Evolutionary conservation across 169 alveolate species (phyloP).

Genomic region (Plasmodium cynomolgi): DNA sequence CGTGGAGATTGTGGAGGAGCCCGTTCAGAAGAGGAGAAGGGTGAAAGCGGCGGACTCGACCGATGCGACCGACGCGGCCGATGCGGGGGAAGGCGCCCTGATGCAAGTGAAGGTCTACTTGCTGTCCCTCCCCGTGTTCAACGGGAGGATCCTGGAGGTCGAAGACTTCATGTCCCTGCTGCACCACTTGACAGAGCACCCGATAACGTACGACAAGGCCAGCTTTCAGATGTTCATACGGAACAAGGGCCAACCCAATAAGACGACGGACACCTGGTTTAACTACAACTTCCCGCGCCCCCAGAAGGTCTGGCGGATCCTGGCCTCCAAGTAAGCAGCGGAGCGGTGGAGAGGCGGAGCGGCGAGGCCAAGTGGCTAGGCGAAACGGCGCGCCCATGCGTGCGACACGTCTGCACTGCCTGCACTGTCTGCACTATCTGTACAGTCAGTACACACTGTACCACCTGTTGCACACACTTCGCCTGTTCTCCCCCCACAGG

Average conservation of each 20-base stretch:
- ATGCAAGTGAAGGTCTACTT: conserved; percentile 70
- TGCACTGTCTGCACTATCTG: too few relatives aligned
- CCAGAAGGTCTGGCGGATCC: conserved; percentile 73
- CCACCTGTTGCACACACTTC: neutral
- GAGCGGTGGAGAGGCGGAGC: neutral
- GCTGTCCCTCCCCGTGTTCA: conserved; percentile 76
- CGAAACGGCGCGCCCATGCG: neutral
- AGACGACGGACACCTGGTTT: conserved; percentile 47
- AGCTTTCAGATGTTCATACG: neutral
- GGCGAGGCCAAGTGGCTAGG: neutral
- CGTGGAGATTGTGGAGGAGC: conserved; percentile 67
- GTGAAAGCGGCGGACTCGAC: neutral
- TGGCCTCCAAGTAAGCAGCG: conserved; percentile 72
- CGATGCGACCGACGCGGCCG: neutral
- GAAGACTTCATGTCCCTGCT: conserved; percentile 68
- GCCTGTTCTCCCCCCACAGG: conserved; percentile 73
- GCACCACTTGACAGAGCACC: conserved; percentile 46
- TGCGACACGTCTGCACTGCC: neutral
- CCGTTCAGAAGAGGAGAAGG: conserved; percentile 27
- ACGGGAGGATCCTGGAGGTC: conserved; percentile 71
- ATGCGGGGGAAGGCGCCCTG: conserved; percentile 11
- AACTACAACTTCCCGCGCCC: conserved; percentile 75
- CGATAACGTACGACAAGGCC: conserved; percentile 16
- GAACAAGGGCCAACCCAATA: neutral
- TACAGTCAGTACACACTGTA: neutral